Base-by-base conservation (phyloP, 176 grass and related monocot genomes). In the Carex littledalei region DNA sequence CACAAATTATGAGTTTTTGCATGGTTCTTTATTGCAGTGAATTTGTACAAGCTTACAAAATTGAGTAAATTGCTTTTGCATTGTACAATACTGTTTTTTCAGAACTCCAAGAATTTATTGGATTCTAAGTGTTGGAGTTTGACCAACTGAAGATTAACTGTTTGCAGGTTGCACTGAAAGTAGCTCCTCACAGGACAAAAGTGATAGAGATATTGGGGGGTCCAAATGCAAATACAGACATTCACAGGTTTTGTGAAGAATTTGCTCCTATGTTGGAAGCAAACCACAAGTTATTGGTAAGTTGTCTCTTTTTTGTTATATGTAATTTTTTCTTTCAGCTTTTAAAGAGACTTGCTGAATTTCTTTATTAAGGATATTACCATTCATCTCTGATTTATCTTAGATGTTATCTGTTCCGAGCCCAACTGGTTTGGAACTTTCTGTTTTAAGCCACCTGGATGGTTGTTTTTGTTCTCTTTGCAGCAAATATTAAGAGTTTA, bases 281-380 rank as follows among this genome's bases (percentile, higher is more conserved):
- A 78, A 88, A 85, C 82, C 87, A 88, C 63, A 85, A 85, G 26
- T 81, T 88, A 58, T 18, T 88, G 73, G 87, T 88, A 80, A 70
- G 69, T 80, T 20, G 1, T 4, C 32, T 73, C 15, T 57, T 6
- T 26, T 84, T 62, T 77, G 61, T 13, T 24, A 21, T 65, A 11
- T 21, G 7, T 54, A 78, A 62, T 57, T 34, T 31, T 71, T 14
- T 10, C 49, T 59, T 21, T 26, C 55, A 22, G 32, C 4, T 78
- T 8, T 20, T 7, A 29, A 20, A 81, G 11, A 11, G 29, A 41
- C 8, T 57, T 78, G 1, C 7, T 8, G 17, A 60, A 60, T n/a
- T 18, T 60, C 5, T 60, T 60, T 1, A 20, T 20, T 60, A 6
- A 18, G n/a, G 17, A 61, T 18, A 7, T 20, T 61, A 21, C 18